Evolutionary conservation across 2,329 filamentous ascomycete genomes (phyloP), one percentile per base, ranked within the genome.

Genomic region (Orbilia quercus): DNA sequence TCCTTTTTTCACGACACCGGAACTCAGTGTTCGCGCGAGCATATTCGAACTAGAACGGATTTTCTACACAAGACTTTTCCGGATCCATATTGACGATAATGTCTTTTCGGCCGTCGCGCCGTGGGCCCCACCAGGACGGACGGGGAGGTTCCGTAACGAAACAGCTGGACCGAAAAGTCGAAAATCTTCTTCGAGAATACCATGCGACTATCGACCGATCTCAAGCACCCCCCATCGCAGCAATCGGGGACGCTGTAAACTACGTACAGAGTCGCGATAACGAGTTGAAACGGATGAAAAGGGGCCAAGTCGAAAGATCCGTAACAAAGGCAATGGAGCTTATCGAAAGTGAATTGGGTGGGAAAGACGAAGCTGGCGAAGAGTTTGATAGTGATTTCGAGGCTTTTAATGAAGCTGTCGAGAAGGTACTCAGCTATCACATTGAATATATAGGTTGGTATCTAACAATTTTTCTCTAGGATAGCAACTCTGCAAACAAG

Each of bases 251-350:
- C 1, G 85, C 96, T 0, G 96, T 95, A 79, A 89, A 92, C 40
- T 87, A 86, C 69, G 92, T 98, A 74, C 91, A 75, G 25, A 42
- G 70, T 45, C 63, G 38, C 34, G 77, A 77, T 40, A 72, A 67
- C 23, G 58, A 53, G 59, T 82, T 98, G 20, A 91, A 91, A 75
- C 85, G 95, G 20, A 88, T 90, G 76, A 92, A 91, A 40, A 96
- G 95, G 80, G 89, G 88, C 73, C 84, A 90, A 0, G 82, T 98
- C 0, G 91, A 96, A 80, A 91, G 95, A 75, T 73, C 62, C 11
- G 60, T 73, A 25, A 63, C 42, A 9, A 72, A 67, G 55, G 69
- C 66, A 23, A 62, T 75, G 47, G 67, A 65, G 28, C 38, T 73
- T 34, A 71, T 76, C 67, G 55, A 58, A 22, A 44, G 71, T 42